Conservation (phyloP, 768 basidiomycete genomes). For the Heimioporus sp. region DNA sequence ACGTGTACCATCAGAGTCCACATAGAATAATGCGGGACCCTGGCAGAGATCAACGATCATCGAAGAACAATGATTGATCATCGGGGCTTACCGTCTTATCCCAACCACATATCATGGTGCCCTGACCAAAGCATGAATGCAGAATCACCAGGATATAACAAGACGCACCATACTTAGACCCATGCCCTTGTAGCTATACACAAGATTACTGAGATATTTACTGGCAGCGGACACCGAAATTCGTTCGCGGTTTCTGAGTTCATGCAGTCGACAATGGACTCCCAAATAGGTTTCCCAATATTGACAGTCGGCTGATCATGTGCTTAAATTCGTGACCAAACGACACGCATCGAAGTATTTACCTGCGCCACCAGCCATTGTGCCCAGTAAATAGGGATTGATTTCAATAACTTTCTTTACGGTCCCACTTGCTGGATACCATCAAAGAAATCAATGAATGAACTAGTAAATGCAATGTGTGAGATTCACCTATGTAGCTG, state of each 20-base stretch:
- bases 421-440: slow-evolving; percentile 78
- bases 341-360: slow-evolving; percentile 24
- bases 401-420: slow-evolving; percentile 99
- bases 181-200: slow-evolving; percentile 99
- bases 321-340: slow-evolving; percentile 2
- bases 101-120: slow-evolving; percentile 99
- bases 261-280: slow-evolving; percentile 95
- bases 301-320: slow-evolving; percentile 79
- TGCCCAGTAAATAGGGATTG: slow-evolving; percentile 97
- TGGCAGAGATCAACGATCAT: slow-evolving; percentile 30
- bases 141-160: background rate
- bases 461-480: background rate
- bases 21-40: slow-evolving; percentile 95
- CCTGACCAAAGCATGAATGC: slow-evolving; percentile 44
- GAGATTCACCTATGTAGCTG: slow-evolving; percentile 83
- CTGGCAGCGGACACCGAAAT: slow-evolving; percentile 99
- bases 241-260: slow-evolving; percentile 92
- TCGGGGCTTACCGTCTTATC: slow-evolving; percentile 81
- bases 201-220: slow-evolving; percentile 96
- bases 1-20: slow-evolving; percentile 95
- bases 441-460: background rate
- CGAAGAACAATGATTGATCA: background rate
- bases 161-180: slow-evolving; percentile 91
- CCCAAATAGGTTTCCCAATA: slow-evolving; percentile 99
- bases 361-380: slow-evolving; percentile 99